Percentiles rank a stretch among this genome's conserved stretches.
Evolutionary conservation across 768 basidiomycete species (phyloP).

Genomic region (Austroboletus festivus): DNA sequence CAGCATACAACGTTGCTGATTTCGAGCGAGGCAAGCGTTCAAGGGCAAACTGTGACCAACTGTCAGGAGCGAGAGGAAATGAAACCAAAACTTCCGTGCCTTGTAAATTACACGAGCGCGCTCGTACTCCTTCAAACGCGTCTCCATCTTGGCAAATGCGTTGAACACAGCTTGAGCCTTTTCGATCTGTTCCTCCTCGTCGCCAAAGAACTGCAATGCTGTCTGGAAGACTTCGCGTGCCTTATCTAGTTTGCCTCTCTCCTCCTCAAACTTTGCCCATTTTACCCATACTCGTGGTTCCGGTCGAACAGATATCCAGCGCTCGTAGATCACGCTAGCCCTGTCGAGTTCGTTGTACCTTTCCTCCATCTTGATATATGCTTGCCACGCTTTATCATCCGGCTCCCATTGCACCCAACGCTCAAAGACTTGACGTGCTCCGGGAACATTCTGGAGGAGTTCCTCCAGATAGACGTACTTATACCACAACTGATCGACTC

Average conservation of each 20-base stretch:
- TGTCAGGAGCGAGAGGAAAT: background rate
- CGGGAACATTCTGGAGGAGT: slow-evolving; percentile 91
- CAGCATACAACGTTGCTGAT: slow-evolving; percentile 80
- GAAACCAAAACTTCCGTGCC: slow-evolving; percentile 38
- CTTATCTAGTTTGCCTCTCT: slow-evolving; percentile 60
- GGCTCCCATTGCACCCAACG: slow-evolving; percentile 99
- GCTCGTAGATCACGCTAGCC: slow-evolving; percentile 89
- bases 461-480: slow-evolving; percentile 99
- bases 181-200: slow-evolving; percentile 84
- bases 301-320: slow-evolving; percentile 74
- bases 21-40: slow-evolving; percentile 90
- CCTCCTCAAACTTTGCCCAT: slow-evolving; percentile 86
- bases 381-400: slow-evolving; percentile 99
- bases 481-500: slow-evolving; percentile 98
- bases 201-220: slow-evolving; percentile 85
- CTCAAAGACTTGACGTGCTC: slow-evolving; percentile 96
- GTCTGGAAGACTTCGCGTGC: slow-evolving; percentile 88
- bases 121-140: slow-evolving; percentile 91
- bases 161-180: slow-evolving; percentile 89
- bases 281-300: slow-evolving; percentile 85
- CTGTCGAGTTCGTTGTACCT: slow-evolving; percentile 90
- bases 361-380: slow-evolving; percentile 98
- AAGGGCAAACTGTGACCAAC: slow-evolving; percentile 75
- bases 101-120: slow-evolving; percentile 97
- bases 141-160: slow-evolving; percentile 97